phyloP scores from a whole-genome alignment of 192 early-diverging fungal genomes.

The Phycomyces blakesleeanus region DNA sequence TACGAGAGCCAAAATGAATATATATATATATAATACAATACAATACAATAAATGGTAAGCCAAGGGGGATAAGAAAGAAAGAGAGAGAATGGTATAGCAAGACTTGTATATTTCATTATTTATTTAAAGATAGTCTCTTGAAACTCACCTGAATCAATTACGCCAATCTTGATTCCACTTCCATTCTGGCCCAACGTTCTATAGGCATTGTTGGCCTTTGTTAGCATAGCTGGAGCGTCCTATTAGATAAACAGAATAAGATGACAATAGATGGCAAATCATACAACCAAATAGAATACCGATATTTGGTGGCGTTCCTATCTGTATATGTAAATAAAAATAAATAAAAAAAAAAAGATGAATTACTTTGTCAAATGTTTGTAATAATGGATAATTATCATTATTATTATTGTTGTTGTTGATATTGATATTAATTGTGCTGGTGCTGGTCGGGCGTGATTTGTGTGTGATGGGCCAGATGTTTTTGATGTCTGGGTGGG shows the following conservation, averaged over 20 bases:
- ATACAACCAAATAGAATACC: too few relatives aligned
- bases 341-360: too few relatives aligned
- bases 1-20: not conserved
- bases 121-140: too few relatives aligned
- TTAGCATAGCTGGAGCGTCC: conserved; percentile 40
- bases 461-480: conserved; percentile 26
- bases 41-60: not conserved
- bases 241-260: too few relatives aligned
- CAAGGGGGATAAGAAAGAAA: not conserved
- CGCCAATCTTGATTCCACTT: conserved; percentile 58
- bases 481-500: conserved; percentile 10
- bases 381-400: not conserved
- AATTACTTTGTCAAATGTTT: not conserved
- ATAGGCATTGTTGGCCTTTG: conserved; percentile 46
- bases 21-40: not conserved
- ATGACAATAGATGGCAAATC: too few relatives aligned
- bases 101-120: not conserved
- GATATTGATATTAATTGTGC: not conserved
- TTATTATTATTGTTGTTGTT: too few relatives aligned
- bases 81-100: not conserved
- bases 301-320: too few relatives aligned
- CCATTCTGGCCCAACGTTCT: conserved; percentile 47
- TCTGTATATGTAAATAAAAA: too few relatives aligned
- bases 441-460: conserved; percentile 11
- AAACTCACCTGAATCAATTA: conserved; percentile 60